Conservation (phyloP, 129 eudicot species). For the Tanacetum coccineum region DNA sequence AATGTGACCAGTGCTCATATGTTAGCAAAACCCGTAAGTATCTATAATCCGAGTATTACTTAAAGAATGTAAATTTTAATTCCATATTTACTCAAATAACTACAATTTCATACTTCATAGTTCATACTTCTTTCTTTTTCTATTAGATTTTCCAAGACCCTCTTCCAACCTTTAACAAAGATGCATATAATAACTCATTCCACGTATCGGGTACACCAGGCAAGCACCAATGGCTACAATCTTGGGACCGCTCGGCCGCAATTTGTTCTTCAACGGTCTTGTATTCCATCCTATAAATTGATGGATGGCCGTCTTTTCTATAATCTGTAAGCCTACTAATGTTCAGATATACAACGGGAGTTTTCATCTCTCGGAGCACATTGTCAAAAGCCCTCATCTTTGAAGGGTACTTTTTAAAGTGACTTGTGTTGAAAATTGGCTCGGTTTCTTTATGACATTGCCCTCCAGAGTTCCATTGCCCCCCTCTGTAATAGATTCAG, state of each 20-base stretch:
- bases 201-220: constrained; percentile 97
- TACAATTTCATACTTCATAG: background rate
- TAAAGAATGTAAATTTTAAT: too few species aligned
- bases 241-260: constrained; percentile 57
- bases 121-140: background rate
- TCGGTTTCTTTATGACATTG: constrained; percentile 86
- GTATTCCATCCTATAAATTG: constrained; percentile 68
- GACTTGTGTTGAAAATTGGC: constrained; percentile 59
- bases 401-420: constrained; percentile 65
- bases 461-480: constrained; percentile 94
- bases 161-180: constrained; percentile 50
- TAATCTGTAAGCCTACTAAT: constrained; percentile 84
- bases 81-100: constrained; percentile 19
- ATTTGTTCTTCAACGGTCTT: constrained; percentile 44
- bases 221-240: constrained; percentile 98
- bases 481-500: constrained; percentile 60
- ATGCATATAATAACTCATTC: constrained; percentile 85
- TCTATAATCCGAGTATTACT: background rate
- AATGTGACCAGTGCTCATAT: too few species aligned
- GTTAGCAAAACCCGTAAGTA: too few species aligned
- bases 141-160: constrained; percentile 52
- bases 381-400: constrained; percentile 74
- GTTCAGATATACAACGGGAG: constrained; percentile 65
- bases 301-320: constrained; percentile 89
- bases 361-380: constrained; percentile 63